These are phyloP conservation scores for Nicotiana obtusifolia DNA, from an alignment of 257 asterid genomes.

Conservation along the genomic window DNA sequence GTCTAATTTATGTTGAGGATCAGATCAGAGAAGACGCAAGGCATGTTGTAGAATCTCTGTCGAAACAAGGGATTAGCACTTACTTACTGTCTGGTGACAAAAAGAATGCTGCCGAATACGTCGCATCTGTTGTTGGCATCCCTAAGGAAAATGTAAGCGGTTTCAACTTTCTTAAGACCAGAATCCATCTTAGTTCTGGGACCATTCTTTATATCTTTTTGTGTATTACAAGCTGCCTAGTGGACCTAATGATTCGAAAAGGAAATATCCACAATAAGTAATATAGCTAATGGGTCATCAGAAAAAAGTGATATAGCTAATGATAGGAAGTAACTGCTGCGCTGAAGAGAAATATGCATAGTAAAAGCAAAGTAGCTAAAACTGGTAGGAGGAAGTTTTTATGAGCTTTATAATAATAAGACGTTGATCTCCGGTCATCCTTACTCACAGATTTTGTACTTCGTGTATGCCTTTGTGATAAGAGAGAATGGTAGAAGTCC, in stretches of 20 bases:
- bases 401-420: neutral
- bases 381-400: neutral
- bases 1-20: constrained; percentile 90
- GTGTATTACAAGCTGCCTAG: neutral
- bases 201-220: neutral
- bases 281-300: no score
- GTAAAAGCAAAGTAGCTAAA: neutral
- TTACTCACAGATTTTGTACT: neutral
- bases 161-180: constrained; percentile 1
- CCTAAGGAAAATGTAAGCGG: constrained; percentile 75
- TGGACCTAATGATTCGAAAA: neutral
- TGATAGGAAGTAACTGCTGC: neutral
- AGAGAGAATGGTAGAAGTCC: neutral
- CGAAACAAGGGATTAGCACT: constrained; percentile 68
- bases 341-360: neutral
- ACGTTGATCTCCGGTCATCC: neutral
- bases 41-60: constrained; percentile 70
- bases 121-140: constrained; percentile 96
- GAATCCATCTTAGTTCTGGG: neutral
- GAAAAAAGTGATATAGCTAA: neutral
- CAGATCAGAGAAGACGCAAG: constrained; percentile 95
- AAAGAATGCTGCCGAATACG: constrained; percentile 83
- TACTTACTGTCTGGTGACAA: constrained; percentile 97
- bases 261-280: no score
- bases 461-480: neutral